A percentile compares a stretch with the other conserved stretches of the same genome.
Conservation (phyloP, 768 basidiomycete genomes). For the Lactarius tabidus region DNA sequence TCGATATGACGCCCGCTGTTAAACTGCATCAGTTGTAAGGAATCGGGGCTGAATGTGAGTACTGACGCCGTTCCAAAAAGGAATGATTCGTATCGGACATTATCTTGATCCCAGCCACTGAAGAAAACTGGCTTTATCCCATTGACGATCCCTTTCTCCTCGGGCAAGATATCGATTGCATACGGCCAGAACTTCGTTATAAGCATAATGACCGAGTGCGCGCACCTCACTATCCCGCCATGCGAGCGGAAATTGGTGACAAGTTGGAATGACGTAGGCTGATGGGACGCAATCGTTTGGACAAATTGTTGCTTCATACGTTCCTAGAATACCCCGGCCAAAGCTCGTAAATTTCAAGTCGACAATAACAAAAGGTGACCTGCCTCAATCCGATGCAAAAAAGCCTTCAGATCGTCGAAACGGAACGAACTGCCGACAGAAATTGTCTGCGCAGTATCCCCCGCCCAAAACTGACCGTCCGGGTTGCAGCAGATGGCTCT, state of each 20-base stretch:
- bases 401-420: constrained; percentile 66
- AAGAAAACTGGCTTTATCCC: constrained; percentile 33
- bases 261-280: constrained; percentile 33
- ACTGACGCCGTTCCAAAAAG: constrained; percentile 33
- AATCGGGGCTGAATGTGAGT: not conserved
- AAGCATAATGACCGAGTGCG: constrained; percentile 32
- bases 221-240: constrained; percentile 35
- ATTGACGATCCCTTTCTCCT: constrained; percentile 33
- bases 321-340: not conserved
- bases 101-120: constrained; percentile 29
- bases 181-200: constrained; percentile 33
- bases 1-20: constrained; percentile 27
- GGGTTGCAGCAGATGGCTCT: constrained; percentile 56
- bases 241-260: constrained; percentile 36
- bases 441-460: constrained; percentile 75
- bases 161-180: constrained; percentile 32
- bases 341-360: not conserved
- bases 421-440: constrained; percentile 65
- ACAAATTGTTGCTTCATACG: constrained; percentile 1
- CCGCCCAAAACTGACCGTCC: constrained; percentile 74
- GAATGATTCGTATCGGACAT: constrained; percentile 35
- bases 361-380: not conserved
- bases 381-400: constrained; percentile 58
- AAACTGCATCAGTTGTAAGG: constrained; percentile 7
- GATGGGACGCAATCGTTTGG: not conserved